These are phyloP conservation scores for Salix suchowensis DNA, from an alignment of 345 rosid species.

Conservation along the genomic window DNA sequence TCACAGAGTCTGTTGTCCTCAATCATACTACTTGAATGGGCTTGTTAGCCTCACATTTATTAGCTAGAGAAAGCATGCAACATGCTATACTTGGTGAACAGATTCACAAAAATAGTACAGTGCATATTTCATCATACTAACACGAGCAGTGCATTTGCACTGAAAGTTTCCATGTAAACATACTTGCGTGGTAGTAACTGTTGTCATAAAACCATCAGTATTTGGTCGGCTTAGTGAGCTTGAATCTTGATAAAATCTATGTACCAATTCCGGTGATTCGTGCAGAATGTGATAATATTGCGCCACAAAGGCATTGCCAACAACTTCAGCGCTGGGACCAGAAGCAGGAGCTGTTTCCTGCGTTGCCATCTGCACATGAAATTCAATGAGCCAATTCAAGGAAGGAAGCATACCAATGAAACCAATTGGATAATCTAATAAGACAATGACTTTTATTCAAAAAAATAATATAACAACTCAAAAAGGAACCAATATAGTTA, in stretches of 20 bases:
- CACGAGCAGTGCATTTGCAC: not conserved
- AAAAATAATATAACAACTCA: not conserved
- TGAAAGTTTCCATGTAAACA: constrained; percentile 9
- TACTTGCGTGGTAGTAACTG: constrained; percentile 52
- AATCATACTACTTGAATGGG: not conserved
- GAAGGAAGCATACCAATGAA: not conserved
- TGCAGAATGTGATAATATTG: constrained; percentile 51
- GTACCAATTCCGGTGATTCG: constrained; percentile 33
- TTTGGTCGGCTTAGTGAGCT: constrained; percentile 53
- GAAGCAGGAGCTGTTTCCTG: constrained; percentile 47
- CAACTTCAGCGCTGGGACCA: constrained; percentile 30
- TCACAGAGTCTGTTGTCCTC: not conserved
- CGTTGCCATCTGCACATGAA: constrained; percentile 46
- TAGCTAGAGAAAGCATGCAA: not conserved
- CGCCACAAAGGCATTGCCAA: constrained; percentile 59
- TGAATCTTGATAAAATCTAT: constrained; percentile 53
- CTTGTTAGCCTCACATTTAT: not conserved
- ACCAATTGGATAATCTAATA: not conserved
- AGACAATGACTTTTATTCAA: not conserved
- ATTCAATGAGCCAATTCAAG: not conserved
- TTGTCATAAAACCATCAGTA: constrained; percentile 41
- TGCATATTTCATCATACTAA: not conserved
- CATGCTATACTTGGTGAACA: not conserved
- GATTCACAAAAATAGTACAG: not conserved
- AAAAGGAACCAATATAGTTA: not conserved